phyloP scores from a whole-genome alignment of 306 rosid species.

The Fragaria ananassa region DNA sequence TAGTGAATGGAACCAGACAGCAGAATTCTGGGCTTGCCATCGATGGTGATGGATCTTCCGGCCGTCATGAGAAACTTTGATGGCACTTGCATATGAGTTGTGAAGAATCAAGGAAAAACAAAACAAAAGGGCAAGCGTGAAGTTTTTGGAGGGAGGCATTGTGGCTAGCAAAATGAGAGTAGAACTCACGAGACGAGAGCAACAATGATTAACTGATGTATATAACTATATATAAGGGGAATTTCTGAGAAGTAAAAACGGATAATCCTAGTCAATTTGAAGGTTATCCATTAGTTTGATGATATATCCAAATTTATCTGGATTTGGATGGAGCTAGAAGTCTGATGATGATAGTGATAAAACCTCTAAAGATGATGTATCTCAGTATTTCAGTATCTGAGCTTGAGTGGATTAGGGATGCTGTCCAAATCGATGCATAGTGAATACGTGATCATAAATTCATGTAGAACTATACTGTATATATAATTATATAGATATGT shows the following conservation, averaged over 20 bases:
- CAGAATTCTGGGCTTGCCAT: not conserved
- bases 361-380: too few species aligned
- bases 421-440: not conserved
- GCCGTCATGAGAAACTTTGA: not conserved
- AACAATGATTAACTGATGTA: not conserved
- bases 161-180: not conserved
- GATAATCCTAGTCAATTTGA: not conserved
- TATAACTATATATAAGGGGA: not conserved
- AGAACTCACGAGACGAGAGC: not conserved
- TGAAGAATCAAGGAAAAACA: not conserved
- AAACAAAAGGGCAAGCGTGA: not conserved
- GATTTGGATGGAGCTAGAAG: not conserved
- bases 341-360: not conserved
- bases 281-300: not conserved
- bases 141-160: not conserved
- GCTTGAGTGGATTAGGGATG: not conserved
- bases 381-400: not conserved
- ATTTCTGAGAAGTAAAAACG: not conserved
- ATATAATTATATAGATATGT: too few species aligned
- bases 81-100: not conserved
- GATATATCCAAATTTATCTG: not conserved
- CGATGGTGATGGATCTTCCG: constrained; percentile 2
- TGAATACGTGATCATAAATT: too few species aligned
- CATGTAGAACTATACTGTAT: too few species aligned
- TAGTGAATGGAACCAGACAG: not conserved